Evolutionary conservation across 2,329 filamentous ascomycete genomes (phyloP).

Genomic region (Pseudogymnoascus destructans): DNA sequence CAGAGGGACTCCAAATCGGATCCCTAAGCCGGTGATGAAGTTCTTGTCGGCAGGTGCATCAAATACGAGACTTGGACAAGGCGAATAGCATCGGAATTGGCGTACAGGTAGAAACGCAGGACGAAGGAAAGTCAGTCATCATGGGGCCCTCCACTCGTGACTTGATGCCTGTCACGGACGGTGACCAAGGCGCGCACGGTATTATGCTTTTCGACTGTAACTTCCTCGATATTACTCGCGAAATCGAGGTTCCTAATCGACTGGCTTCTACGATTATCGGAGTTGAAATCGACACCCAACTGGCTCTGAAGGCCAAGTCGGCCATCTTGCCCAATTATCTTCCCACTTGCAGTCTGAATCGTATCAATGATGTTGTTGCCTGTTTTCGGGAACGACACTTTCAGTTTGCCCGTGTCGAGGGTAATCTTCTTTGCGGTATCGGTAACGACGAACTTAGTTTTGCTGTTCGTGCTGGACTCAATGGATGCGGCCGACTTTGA

Average conservation of each 20-base stretch:
- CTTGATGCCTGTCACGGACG: slow-evolving; percentile 16
- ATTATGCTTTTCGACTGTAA: slow-evolving; percentile 33
- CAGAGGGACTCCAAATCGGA: slow-evolving; percentile 43
- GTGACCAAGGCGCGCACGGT: slow-evolving; percentile 35
- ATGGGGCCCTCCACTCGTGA: slow-evolving; percentile 26
- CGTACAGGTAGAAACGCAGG: slow-evolving; percentile 46
- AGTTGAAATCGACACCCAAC: slow-evolving; percentile 31
- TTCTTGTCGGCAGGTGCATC: slow-evolving; percentile 35
- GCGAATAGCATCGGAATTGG: slow-evolving; percentile 40
- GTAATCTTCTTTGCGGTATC: slow-evolving; percentile 9
- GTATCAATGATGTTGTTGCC: slow-evolving; percentile 13
- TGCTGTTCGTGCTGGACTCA: background rate
- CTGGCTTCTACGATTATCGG: slow-evolving; percentile 26
- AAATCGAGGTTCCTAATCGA: slow-evolving; percentile 34
- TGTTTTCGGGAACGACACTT: slow-evolving; percentile 15
- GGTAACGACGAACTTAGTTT: background rate
- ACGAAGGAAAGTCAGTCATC: slow-evolving; percentile 33
- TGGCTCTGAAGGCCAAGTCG: slow-evolving; percentile 41
- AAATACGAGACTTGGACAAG: slow-evolving; percentile 44
- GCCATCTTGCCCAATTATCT: slow-evolving; percentile 26
- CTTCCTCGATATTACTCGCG: slow-evolving; percentile 37
- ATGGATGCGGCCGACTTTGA: slow-evolving; percentile 8
- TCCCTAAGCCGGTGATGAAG: slow-evolving; percentile 41
- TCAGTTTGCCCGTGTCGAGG: slow-evolving; percentile 15
- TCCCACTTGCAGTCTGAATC: slow-evolving; percentile 15